phyloP scores from a whole-genome alignment of 2,329 filamentous ascomycete species.

The Pseudogymnoascus sp. region DNA sequence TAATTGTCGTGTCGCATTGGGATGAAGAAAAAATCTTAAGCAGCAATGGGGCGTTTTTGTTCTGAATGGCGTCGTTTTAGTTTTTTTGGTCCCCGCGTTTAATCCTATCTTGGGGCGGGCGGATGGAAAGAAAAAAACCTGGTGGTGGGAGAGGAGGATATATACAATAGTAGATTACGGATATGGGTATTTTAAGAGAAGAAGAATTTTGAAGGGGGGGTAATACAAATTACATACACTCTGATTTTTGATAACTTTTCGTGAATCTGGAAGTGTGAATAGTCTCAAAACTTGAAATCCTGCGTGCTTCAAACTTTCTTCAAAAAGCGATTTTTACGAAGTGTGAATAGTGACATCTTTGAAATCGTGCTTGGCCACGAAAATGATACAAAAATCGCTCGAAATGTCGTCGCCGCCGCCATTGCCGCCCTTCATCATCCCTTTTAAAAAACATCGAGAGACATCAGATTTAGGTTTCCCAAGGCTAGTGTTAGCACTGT shows the following conservation, averaged over 20 bases:
- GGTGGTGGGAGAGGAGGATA: neutral
- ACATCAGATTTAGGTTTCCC: neutral
- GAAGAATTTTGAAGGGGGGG: neutral
- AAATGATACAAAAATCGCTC: too few species aligned
- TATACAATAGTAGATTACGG: neutral
- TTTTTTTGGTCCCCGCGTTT: neutral
- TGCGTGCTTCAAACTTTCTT: neutral
- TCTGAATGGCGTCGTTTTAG: neutral
- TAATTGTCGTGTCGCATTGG: neutral
- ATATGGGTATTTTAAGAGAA: neutral
- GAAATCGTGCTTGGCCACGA: too few species aligned
- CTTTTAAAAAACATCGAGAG: neutral
- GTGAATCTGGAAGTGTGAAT: neutral
- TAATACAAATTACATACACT: neutral
- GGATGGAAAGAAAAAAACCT: neutral
- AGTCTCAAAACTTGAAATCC: neutral
- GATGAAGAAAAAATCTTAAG: too few species aligned
- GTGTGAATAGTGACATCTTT: neutral
- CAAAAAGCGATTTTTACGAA: neutral
- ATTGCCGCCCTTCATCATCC: neutral
- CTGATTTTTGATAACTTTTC: neutral
- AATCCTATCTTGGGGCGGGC: neutral
- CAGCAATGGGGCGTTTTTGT: neutral
- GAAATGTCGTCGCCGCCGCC: too few species aligned
- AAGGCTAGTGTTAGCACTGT: neutral